A percentile compares a stretch with the other conserved stretches of the same genome.
Evolutionary conservation across 2,329 filamentous ascomycete species (phyloP).

Genomic region (Cordyceps farinosa): DNA sequence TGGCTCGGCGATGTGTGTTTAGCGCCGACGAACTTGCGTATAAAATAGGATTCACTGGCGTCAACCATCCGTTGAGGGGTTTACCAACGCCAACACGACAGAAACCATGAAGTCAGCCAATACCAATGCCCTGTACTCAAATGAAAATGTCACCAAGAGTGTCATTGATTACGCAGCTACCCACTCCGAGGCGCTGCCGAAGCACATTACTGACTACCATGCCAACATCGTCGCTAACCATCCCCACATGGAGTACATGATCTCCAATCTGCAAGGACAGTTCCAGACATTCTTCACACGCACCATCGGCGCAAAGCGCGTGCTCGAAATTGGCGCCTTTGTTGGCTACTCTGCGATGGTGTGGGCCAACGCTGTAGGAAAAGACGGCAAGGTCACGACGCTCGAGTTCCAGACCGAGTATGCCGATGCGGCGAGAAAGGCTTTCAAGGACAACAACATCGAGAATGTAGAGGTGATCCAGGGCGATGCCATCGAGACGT

Average conservation of each 20-base stretch:
- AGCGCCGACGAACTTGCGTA: neutral
- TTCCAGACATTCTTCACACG: slow-evolving; percentile 34
- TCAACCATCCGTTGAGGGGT: neutral
- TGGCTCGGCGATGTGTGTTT: slow-evolving; percentile 7
- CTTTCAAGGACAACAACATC: slow-evolving; percentile 37
- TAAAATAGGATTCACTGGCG: neutral
- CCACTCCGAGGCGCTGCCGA: slow-evolving; percentile 41
- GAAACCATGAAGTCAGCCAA: slow-evolving; percentile 36
- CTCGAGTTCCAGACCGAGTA: slow-evolving; percentile 46
- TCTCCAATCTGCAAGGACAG: slow-evolving; percentile 34
- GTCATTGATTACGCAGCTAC: slow-evolving; percentile 42
- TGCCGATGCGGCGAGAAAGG: slow-evolving; percentile 38
- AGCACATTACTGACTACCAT: slow-evolving; percentile 39
- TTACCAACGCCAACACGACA: neutral
- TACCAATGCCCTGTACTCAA: slow-evolving; percentile 40
- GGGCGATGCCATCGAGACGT: slow-evolving; percentile 47
- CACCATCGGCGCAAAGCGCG: slow-evolving; percentile 35
- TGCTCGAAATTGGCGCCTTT: slow-evolving; percentile 42
- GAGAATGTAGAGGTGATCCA: slow-evolving; percentile 45
- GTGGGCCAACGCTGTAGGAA: slow-evolving; percentile 40
- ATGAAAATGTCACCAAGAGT: slow-evolving; percentile 36
- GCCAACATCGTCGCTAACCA: slow-evolving; percentile 26
- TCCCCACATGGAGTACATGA: slow-evolving; percentile 30
- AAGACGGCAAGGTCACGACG: slow-evolving; percentile 36
- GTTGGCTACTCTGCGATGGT: slow-evolving; percentile 40